phyloP scores from a whole-genome alignment of 1,139 yeast genomes.

The Pichia sp. region DNA sequence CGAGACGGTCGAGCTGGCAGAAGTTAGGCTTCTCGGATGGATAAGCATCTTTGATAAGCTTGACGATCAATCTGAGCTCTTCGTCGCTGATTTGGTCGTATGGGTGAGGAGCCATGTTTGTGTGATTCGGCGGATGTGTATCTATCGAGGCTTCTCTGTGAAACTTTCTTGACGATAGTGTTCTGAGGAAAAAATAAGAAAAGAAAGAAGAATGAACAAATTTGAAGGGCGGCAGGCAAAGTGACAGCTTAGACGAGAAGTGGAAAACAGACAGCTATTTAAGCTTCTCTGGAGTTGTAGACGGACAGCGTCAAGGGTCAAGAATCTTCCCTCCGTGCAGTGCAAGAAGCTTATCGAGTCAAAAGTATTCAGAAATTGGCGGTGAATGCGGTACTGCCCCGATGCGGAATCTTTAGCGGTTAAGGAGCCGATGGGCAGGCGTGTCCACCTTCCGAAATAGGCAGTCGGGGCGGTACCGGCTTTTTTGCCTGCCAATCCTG shows the following conservation, averaged over 20 bases:
- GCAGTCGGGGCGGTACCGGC: conserved; percentile 4
- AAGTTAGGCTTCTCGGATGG: conserved; percentile 49
- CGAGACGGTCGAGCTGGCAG: conserved; percentile 66
- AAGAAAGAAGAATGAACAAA: not conserved
- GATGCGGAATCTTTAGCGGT: not conserved
- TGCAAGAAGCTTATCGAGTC: not conserved
- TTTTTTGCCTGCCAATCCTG: no score
- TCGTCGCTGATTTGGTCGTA: conserved; percentile 65
- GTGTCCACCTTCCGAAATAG: conserved; percentile 4
- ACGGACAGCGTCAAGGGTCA: no score
- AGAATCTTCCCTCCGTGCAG: not conserved
- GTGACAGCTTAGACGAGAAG: not conserved
- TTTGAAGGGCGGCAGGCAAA: not conserved
- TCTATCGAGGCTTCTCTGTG: no score
- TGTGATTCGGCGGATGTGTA: no score
- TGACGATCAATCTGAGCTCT: conserved; percentile 62
- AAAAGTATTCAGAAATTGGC: not conserved
- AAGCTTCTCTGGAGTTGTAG: not conserved
- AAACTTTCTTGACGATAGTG: not conserved
- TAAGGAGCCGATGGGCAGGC: not conserved
- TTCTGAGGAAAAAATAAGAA: not conserved
- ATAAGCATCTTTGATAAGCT: conserved; percentile 56
- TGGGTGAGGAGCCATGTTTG: conserved; percentile 39
- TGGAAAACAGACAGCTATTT: not conserved
- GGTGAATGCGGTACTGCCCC: not conserved